A percentile compares a stretch with the other conserved stretches of the same genome.
Conservation (phyloP, 352 stramenopile genomes). For the Thalassiosira hispida region DNA sequence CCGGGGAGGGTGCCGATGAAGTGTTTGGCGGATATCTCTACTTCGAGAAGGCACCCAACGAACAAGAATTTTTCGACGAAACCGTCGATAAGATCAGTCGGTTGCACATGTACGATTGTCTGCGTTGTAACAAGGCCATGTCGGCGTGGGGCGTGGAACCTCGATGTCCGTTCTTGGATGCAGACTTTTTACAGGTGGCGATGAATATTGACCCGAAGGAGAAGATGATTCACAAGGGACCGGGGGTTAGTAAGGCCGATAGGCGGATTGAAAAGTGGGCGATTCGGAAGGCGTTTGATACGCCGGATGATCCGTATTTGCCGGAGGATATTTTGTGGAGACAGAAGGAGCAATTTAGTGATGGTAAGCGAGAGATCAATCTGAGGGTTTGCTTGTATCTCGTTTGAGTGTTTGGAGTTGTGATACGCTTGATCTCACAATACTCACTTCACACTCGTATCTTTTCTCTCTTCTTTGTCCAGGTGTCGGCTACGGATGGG, state of each 20-base stretch:
- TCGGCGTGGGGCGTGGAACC: constrained; percentile 97
- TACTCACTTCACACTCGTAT: constrained; percentile 11
- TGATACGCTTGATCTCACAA: constrained; percentile 11
- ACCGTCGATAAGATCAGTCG: constrained; percentile 94
- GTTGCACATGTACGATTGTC: constrained; percentile 98
- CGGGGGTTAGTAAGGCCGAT: constrained; percentile 80
- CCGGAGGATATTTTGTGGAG: constrained; percentile 97
- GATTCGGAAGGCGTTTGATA: constrained; percentile 98
- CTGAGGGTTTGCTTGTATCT: constrained; percentile 7
- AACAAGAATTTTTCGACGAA: constrained; percentile 92
- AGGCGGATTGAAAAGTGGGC: constrained; percentile 98
- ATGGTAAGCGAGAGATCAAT: constrained; percentile 80
- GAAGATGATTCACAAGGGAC: constrained; percentile 94
- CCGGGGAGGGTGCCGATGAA: constrained; percentile 97
- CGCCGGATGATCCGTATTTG: constrained; percentile 96
- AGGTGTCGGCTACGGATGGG: constrained; percentile 98
- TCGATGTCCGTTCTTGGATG: constrained; percentile 97
- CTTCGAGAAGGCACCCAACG: constrained; percentile 98
- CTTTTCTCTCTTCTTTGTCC: constrained; percentile 16
- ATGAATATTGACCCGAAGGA: constrained; percentile 98
- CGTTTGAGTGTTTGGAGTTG: neutral
- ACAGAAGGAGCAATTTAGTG: constrained; percentile 99
- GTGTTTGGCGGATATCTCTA: constrained; percentile 99
- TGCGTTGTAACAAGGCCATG: constrained; percentile 98
- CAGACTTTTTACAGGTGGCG: constrained; percentile 96